Evolutionary conservation across 129 eudicot species (phyloP), one percentile per base, ranked within the genome.

Genomic region (Apium graveolens): DNA sequence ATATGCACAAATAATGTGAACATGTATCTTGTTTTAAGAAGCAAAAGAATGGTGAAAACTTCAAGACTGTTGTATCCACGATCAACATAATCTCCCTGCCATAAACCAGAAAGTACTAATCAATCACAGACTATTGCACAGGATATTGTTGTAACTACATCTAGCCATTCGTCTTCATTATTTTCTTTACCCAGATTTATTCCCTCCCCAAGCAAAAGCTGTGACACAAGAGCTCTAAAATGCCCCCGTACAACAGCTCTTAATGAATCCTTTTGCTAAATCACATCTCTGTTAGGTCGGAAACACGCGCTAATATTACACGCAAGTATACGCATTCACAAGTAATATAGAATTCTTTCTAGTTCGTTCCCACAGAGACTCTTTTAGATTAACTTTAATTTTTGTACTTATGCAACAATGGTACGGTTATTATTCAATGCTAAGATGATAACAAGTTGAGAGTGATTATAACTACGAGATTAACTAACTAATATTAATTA

Each of bases 11-110:
- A 53, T 20, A 21, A 53, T 5, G 62, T 4, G 11, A 71, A 3
- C 45, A 73, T 41, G 11, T 84, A 95, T 97, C 98, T 91, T 80
- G 98, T 97, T 88, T 95, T 95, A 57, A 95, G 92, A 86, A 95
- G 98, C 96, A 95, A 86, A 75, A 95, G 93, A 45, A 95, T 91
- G 73, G 98, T 91, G 82, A n/a, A n/a, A n/a, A n/a, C n/a, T n/a
- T n/a, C n/a, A n/a, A n/a, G n/a, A n/a, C n/a, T n/a, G n/a, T n/a
- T 95, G 85, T 95, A 95, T 65, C 98, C 98, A 77, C 98, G 98
- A 76, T 95, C 98, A 90, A 95, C 98, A 76, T 91, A 95, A 84
- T 95, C 98, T 41, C 98, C 98, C 98, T 95, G 89, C 79, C 83
- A 86, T 72, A 66, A 42, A 65, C 77, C 44, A 74, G 74, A 38